These are phyloP conservation scores for Didymella keratinophila DNA, from an alignment of 2,329 filamentous ascomycete genomes.

Conservation along the genomic window DNA sequence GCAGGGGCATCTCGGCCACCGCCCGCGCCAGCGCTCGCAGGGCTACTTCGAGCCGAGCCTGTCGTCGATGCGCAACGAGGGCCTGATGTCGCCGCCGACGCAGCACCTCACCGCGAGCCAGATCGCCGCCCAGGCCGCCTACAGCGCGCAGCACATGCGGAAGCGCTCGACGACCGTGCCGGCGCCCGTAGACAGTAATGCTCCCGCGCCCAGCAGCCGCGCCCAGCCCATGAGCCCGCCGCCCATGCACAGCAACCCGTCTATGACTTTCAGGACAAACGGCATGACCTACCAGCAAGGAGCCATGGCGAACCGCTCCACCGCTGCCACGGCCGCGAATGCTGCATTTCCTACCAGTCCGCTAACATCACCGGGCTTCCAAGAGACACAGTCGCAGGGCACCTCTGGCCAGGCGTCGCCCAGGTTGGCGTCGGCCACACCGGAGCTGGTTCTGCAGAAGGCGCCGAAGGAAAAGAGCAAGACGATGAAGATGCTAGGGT, in stretches of 20 bases:
- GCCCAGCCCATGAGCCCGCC: conserved; percentile 63
- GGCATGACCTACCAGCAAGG: conserved; percentile 66
- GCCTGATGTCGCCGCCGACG: conserved; percentile 52
- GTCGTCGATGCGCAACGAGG: conserved; percentile 62
- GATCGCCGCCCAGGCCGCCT: conserved; percentile 80
- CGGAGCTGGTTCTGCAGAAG: conserved; percentile 65
- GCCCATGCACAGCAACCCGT: conserved; percentile 55
- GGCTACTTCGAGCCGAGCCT: conserved; percentile 79
- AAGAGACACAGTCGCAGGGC: conserved; percentile 26
- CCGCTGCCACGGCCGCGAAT: conserved; percentile 76
- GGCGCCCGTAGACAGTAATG: conserved; percentile 53
- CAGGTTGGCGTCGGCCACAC: conserved; percentile 36
- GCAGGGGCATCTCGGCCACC: conserved; percentile 55
- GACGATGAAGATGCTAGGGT: conserved; percentile 82
- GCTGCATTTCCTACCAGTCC: conserved; percentile 74
- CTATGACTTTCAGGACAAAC: conserved; percentile 52
- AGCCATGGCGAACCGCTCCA: conserved; percentile 66
- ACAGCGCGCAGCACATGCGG: conserved; percentile 63
- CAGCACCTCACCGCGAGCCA: conserved; percentile 69
- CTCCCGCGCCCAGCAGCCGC: conserved; percentile 28
- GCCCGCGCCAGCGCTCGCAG: conserved; percentile 73
- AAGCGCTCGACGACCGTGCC: conserved; percentile 80
- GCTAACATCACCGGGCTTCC: conserved; percentile 53
- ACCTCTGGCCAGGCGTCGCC: conserved; percentile 44
- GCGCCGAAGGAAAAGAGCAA: conserved; percentile 74